Conservation (phyloP, 2,329 filamentous ascomycete genomes). For the Trichoderma polysporum region DNA sequence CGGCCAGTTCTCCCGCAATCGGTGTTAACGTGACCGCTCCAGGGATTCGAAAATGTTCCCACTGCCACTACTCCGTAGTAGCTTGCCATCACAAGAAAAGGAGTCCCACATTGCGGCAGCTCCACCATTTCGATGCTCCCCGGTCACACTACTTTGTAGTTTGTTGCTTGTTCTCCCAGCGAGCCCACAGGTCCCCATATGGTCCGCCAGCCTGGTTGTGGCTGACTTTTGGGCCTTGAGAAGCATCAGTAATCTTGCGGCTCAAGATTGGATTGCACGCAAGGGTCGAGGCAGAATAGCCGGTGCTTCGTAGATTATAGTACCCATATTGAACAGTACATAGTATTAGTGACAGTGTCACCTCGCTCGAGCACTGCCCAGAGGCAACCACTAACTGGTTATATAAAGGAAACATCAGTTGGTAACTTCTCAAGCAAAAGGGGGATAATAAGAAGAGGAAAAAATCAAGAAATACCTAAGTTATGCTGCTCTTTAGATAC, state of each 20-base stretch:
- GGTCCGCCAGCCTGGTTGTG: constrained; percentile 11
- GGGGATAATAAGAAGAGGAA: neutral
- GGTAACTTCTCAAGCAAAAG: neutral
- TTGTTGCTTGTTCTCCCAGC: constrained; percentile 6
- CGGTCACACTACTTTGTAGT: constrained; percentile 9
- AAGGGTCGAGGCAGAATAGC: neutral
- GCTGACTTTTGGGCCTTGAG: constrained; percentile 1
- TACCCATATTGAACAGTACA: too few relatives aligned
- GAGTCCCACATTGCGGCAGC: constrained; percentile 5
- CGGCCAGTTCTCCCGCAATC: constrained; percentile 7
- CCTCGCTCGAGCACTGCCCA: neutral
- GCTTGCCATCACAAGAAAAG: neutral
- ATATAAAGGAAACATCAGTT: neutral
- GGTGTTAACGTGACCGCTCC: constrained; percentile 18
- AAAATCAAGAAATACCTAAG: neutral
- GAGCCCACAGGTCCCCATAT: neutral
- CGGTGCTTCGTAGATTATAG: neutral
- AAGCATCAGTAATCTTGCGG: neutral
- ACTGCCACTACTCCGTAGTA: neutral
- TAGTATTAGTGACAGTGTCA: neutral
- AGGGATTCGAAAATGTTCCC: constrained; percentile 4
- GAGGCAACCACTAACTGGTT: neutral
- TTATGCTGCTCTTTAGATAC: neutral
- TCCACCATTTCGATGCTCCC: constrained; percentile 11
- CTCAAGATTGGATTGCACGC: neutral